Evolutionary conservation across 2,329 filamentous ascomycete species (phyloP).

Genomic region (Aureobasidium sp.): DNA sequence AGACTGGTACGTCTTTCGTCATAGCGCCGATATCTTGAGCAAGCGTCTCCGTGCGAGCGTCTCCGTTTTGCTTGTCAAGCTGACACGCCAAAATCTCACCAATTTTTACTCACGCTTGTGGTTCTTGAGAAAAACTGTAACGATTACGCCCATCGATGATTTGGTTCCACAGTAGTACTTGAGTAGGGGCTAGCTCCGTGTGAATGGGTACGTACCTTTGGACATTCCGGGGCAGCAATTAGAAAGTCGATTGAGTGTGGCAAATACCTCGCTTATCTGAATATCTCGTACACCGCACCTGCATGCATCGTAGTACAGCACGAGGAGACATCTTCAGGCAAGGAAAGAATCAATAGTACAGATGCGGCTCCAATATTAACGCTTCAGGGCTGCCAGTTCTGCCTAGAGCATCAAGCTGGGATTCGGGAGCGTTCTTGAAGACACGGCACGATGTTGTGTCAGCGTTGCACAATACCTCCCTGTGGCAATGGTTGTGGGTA

Average conservation of each 20-base stretch:
- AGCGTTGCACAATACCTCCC: not conserved
- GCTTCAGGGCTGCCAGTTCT: not conserved
- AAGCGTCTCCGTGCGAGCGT: not conserved
- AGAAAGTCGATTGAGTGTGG: constrained; percentile 12
- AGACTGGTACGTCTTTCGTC: not conserved
- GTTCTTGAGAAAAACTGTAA: not conserved
- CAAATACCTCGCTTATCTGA: constrained; percentile 10
- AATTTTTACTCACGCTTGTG: not conserved
- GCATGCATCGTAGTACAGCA: not conserved
- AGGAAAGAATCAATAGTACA: not conserved
- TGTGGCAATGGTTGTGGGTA: not conserved
- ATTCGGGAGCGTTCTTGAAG: not conserved
- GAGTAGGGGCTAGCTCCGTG: not conserved
- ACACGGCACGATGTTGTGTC: not conserved
- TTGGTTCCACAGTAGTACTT: not conserved
- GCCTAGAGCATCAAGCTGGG: not conserved
- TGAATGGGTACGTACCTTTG: not conserved
- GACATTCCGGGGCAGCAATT: constrained; percentile 5
- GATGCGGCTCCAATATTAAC: not conserved
- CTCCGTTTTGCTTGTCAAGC: not conserved
- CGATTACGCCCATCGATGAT: not conserved
- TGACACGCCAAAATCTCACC: not conserved
- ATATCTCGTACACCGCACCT: constrained; percentile 1
- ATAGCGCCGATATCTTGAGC: not conserved
- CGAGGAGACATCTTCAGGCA: not conserved